phyloP scores from a whole-genome alignment of 2,329 filamentous ascomycete genomes.

The Coniochaeta sp. region DNA sequence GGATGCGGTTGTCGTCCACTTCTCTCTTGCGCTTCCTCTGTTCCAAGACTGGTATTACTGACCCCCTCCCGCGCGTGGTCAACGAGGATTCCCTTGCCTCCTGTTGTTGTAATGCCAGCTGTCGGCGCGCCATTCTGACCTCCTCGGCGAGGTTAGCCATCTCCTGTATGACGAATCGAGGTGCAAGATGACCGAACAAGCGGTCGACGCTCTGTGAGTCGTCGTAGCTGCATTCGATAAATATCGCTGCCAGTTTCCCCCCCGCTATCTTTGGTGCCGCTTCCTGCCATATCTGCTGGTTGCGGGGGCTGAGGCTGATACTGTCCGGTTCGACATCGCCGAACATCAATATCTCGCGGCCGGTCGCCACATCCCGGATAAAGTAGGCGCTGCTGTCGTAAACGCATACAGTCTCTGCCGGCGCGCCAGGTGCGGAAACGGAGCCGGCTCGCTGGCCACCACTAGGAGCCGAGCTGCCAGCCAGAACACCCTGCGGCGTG shows the following conservation, averaged over 20 bases:
- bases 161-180: constrained; percentile 75
- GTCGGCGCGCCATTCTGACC: constrained; percentile 49
- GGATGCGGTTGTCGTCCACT: constrained; percentile 24
- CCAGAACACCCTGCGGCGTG: constrained; percentile 2
- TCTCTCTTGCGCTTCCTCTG: constrained; percentile 61
- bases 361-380: constrained; percentile 65
- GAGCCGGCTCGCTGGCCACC: constrained; percentile 7
- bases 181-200: constrained; percentile 84
- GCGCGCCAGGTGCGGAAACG: constrained; percentile 4
- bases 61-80: constrained; percentile 6
- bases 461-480: constrained; percentile 5
- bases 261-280: constrained; percentile 77
- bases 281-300: constrained; percentile 76
- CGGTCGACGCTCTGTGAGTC: constrained; percentile 69
- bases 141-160: constrained; percentile 63
- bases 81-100: constrained; percentile 19
- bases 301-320: constrained; percentile 74
- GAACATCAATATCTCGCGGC: constrained; percentile 81
- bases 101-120: constrained; percentile 26
- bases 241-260: constrained; percentile 69
- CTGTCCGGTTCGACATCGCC: constrained; percentile 93
- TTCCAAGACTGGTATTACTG: constrained; percentile 14
- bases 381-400: constrained; percentile 93
- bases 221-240: constrained; percentile 94
- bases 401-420: constrained; percentile 51